These are phyloP conservation scores for Salvia hispanica DNA, from an alignment of 257 asterid species.

Conservation along the genomic window DNA sequence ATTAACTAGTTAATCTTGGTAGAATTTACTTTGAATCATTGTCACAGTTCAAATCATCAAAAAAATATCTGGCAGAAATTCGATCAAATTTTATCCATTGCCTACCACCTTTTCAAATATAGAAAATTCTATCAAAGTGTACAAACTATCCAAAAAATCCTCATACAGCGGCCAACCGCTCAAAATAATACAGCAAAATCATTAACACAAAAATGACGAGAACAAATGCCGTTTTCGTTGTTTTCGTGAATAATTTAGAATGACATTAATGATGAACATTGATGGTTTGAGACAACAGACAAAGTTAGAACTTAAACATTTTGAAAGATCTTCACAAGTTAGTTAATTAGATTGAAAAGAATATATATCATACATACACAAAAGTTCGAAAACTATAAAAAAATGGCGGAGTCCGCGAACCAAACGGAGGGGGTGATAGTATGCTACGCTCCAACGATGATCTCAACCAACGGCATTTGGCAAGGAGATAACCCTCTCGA, in stretches of 20 bases:
- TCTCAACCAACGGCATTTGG: conserved; percentile 88
- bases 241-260: conserved; percentile 11
- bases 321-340: background rate
- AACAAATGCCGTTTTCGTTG: background rate
- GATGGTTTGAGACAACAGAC: background rate
- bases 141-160: conserved; percentile 43
- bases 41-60: background rate
- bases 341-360: background rate
- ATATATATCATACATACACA: background rate
- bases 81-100: background rate
- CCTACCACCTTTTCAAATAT: conserved; percentile 24
- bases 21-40: background rate
- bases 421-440: conserved; percentile 54
- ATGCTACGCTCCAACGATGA: conserved; percentile 96
- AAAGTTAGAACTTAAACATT: background rate
- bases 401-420: conserved; percentile 43
- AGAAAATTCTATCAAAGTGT: conserved; percentile 16
- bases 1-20: too few relatives aligned
- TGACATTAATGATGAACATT: background rate
- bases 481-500: conserved; percentile 95
- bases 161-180: conserved; percentile 47
- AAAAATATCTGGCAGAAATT: background rate
- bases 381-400: background rate
- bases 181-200: conserved; percentile 26
- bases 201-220: background rate